phyloP scores from a whole-genome alignment of 1,139 yeast genomes.

The Kurtzmaniella quercitrusa region DNA sequence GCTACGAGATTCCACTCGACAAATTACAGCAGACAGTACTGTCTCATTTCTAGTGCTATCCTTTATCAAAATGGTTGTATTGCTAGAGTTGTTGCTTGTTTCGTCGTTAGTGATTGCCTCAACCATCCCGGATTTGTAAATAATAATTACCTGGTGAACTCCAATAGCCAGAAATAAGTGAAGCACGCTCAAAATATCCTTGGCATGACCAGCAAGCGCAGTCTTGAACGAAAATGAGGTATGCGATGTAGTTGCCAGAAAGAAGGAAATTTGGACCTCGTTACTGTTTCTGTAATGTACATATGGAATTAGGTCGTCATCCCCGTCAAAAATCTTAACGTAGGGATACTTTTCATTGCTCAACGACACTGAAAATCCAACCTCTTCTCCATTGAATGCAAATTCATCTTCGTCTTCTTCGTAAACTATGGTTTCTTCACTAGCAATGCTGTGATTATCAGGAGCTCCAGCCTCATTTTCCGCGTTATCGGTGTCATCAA shows the following conservation, averaged over 20 bases:
- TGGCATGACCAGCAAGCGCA: background rate
- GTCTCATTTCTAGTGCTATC: background rate
- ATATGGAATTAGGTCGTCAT: conserved; percentile 1
- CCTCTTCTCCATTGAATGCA: conserved; percentile 5
- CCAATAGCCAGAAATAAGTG: background rate
- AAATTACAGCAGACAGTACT: background rate
- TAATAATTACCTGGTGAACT: conserved; percentile 3
- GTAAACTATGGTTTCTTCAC: conserved; percentile 25
- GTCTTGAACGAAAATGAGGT: background rate
- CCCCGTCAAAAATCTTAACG: conserved; percentile 1
- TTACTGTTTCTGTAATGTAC: background rate
- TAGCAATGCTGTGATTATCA: conserved; percentile 6
- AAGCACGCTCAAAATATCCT: background rate
- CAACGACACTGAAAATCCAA: background rate
- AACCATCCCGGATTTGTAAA: conserved; percentile 3
- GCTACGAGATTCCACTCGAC: background rate
- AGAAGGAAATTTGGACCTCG: background rate
- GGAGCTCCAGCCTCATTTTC: background rate
- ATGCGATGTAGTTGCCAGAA: background rate
- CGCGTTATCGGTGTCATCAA: conserved; percentile 1
- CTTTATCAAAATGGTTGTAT: background rate
- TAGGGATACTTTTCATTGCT: background rate
- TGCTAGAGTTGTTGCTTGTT: background rate
- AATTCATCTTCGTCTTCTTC: conserved; percentile 16
- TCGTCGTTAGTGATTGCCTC: conserved; percentile 1